Percentiles rank a stretch among this genome's conserved stretches.
phyloP scores from a whole-genome alignment of 2,329 filamentous ascomycete genomes.

The Epichloe scottii region DNA sequence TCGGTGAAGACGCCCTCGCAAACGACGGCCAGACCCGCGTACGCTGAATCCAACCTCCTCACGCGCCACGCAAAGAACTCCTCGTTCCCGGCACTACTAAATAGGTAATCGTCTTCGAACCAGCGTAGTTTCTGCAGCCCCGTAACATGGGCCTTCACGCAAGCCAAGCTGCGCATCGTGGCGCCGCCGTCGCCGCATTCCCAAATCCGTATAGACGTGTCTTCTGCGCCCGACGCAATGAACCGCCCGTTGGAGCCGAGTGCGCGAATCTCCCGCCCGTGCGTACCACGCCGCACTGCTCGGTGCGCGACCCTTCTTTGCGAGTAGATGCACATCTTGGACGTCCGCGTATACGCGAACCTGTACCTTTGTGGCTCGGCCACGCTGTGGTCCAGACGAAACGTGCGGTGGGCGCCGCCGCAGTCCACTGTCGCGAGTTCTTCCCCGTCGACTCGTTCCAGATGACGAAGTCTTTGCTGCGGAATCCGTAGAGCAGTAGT shows the following conservation, averaged over 20 bases:
- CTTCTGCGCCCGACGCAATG: slow-evolving; percentile 61
- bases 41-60: slow-evolving; percentile 35
- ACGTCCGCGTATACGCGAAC: slow-evolving; percentile 66
- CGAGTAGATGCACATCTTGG: slow-evolving; percentile 35
- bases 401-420: slow-evolving; percentile 72
- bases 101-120: slow-evolving; percentile 58
- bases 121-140: slow-evolving; percentile 75
- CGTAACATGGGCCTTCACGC: slow-evolving; percentile 65
- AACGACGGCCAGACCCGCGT: slow-evolving; percentile 39
- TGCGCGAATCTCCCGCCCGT: slow-evolving; percentile 72
- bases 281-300: slow-evolving; percentile 55
- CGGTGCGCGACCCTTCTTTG: slow-evolving; percentile 25
- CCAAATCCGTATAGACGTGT: slow-evolving; percentile 62
- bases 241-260: slow-evolving; percentile 28
- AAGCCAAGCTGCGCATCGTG: slow-evolving; percentile 40
- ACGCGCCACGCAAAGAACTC: slow-evolving; percentile 82
- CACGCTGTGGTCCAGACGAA: slow-evolving; percentile 34
- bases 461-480: slow-evolving; percentile 63
- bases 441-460: slow-evolving; percentile 62
- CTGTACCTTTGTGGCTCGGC: slow-evolving; percentile 23
- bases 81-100: slow-evolving; percentile 78
- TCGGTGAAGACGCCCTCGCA: slow-evolving; percentile 44
- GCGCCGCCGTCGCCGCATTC: slow-evolving; percentile 20
- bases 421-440: slow-evolving; percentile 66
- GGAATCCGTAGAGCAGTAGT: slow-evolving; percentile 70